Evolutionary conservation across 257 asterid genomes (phyloP).

Genomic region (Lycium ferocissimum): DNA sequence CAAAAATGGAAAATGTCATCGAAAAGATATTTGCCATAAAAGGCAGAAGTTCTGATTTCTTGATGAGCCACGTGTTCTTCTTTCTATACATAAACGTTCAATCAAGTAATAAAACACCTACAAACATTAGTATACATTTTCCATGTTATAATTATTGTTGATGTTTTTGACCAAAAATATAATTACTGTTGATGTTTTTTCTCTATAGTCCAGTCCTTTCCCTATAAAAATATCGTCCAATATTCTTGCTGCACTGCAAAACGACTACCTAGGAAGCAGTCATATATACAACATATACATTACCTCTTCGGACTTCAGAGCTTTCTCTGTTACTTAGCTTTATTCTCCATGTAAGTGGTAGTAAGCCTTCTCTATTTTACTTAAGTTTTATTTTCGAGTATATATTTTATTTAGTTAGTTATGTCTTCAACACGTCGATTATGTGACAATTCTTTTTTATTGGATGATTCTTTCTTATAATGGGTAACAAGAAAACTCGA

Average conservation of each 20-base stretch:
- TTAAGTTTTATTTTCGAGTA: no score
- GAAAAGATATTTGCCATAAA: not conserved
- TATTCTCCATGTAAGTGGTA: not conserved
- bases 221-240: slow-evolving; percentile 51
- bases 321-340: not conserved
- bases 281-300: no score
- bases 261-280: not conserved
- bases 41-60: slow-evolving; percentile 37
- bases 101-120: not conserved
- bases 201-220: slow-evolving; percentile 4
- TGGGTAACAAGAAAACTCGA: not conserved
- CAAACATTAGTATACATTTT: not conserved
- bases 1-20: not conserved
- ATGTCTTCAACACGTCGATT: not conserved
- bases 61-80: slow-evolving; percentile 56
- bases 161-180: not conserved
- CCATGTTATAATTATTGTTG: not conserved
- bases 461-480: not conserved
- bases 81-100: slow-evolving; percentile 39
- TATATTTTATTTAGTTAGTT: not conserved
- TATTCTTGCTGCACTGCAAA: slow-evolving; percentile 43
- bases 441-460: not conserved
- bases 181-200: slow-evolving; percentile 17
- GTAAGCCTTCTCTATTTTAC: no score
- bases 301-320: not conserved